Evolutionary conservation across 441 rosid species (phyloP), one percentile per base, ranked within the genome.

Genomic region (Syzygium syzygioides): DNA sequence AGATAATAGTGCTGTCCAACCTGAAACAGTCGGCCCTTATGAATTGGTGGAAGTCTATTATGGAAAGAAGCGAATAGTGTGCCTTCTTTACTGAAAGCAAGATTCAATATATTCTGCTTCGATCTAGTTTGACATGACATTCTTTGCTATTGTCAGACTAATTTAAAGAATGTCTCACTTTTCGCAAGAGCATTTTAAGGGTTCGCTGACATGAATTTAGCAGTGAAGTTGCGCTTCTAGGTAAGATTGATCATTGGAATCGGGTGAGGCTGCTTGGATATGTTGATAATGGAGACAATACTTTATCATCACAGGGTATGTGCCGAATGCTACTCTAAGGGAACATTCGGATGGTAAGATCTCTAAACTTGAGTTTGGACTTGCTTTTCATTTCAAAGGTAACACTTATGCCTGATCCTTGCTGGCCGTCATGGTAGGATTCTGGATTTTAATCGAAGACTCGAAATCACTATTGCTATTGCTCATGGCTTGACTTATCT

Each of bases 401-500:
- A 28, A 71, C 17, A 37, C 80, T 37, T 71, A 71, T 71, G 80
- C 80, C 50, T 5, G 50, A 37, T 87, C 28, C 68, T 88, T 90
- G 91, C 96, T 97, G 99, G 96, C 91, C 90, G 54, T 84, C 93
- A 89, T 50, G 97, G 97, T 87, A 95, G 89, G 92, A 92, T 93
- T 90, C 94, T 98, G 91, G 98, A 94, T 90, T 98, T 98, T 88
- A 97, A 94, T 90, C 99, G 96, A 91, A 94, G 99, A 91, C 98
- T 98, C 86, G 98, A 94, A 91, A 94, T 98, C 86, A 93, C 96
- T 54, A 98, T 98, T 13, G 99, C 96, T 90, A 95, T 98, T 90
- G 97, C 98, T 91, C 99, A 98, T 91, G 99, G 97, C 87, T 91
- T 98, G 89, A 96, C 99, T 18, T 96, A 97, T 94, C 99, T 98